These are phyloP conservation scores for Ascochyta fabae DNA, from an alignment of 2,329 filamentous ascomycete species.

Conservation along the genomic window DNA sequence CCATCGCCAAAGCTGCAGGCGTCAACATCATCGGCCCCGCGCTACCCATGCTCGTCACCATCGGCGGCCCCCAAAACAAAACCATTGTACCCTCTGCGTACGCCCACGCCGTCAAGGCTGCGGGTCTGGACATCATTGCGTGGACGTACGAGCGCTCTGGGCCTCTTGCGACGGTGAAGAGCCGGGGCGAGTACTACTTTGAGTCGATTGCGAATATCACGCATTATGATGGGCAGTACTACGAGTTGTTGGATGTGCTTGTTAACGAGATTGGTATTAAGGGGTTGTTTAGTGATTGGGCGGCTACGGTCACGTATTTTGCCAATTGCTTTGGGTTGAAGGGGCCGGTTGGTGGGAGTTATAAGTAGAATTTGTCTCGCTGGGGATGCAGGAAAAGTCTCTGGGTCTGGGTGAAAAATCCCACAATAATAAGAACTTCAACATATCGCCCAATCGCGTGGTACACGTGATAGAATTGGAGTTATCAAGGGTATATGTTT, in stretches of 20 bases:
- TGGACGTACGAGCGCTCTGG: slow-evolving; percentile 71
- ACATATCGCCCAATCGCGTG: too few relatives aligned
- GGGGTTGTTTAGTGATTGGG: slow-evolving; percentile 71
- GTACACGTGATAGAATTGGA: too few relatives aligned
- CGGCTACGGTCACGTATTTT: slow-evolving; percentile 69
- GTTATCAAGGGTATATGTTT: too few relatives aligned
- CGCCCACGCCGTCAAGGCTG: slow-evolving; percentile 63
- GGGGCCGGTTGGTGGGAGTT: slow-evolving; percentile 24
- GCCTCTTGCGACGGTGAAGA: slow-evolving; percentile 57
- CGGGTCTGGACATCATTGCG: slow-evolving; percentile 68
- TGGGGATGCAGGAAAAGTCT: too few relatives aligned
- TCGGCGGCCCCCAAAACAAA: slow-evolving; percentile 54
- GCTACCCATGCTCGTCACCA: slow-evolving; percentile 63
- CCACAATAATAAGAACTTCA: too few relatives aligned
- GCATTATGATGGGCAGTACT: slow-evolving; percentile 68
- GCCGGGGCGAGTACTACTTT: slow-evolving; percentile 41
- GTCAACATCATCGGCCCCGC: slow-evolving; percentile 68
- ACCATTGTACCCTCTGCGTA: slow-evolving; percentile 66
- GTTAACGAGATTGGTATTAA: slow-evolving; percentile 64
- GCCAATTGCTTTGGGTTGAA: slow-evolving; percentile 68
- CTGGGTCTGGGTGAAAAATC: too few relatives aligned
- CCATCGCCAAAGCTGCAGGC: slow-evolving; percentile 60
- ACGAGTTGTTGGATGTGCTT: slow-evolving; percentile 66
- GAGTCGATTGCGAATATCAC: slow-evolving; percentile 59
- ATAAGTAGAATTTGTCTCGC: not conserved